phyloP scores from a whole-genome alignment of 805 yeast genomes.

The Ogataea kodamae region DNA sequence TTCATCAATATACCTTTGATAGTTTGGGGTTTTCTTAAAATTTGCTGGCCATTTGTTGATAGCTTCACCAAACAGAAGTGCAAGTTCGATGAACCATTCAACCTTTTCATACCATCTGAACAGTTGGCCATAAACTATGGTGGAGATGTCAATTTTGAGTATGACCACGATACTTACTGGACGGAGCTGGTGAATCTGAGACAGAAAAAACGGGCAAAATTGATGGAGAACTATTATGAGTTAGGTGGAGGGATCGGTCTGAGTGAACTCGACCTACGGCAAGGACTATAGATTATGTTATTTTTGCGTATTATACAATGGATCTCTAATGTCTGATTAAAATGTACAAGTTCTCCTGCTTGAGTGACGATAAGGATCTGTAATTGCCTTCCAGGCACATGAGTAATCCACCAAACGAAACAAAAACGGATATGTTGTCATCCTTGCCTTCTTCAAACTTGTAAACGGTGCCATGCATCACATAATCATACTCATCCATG shows the following conservation, averaged over 20 bases:
- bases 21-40: constrained; percentile 88
- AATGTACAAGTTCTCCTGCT: constrained; percentile 91
- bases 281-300: constrained; percentile 18
- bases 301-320: constrained; percentile 9
- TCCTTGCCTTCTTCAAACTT: constrained; percentile 82
- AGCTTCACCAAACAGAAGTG: constrained; percentile 92
- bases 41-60: constrained; percentile 94
- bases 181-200: constrained; percentile 60
- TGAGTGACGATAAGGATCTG: constrained; percentile 80
- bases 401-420: constrained; percentile 92
- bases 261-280: constrained; percentile 77
- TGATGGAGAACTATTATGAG: constrained; percentile 62
- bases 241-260: constrained; percentile 76
- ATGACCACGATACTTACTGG: constrained; percentile 83
- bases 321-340: constrained; percentile 60
- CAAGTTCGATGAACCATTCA: constrained; percentile 87
- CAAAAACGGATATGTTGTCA: constrained; percentile 79
- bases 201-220: constrained; percentile 50
- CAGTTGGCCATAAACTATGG: constrained; percentile 84
- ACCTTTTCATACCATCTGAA: constrained; percentile 70
- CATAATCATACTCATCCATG: constrained; percentile 97
- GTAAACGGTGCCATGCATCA: constrained; percentile 96
- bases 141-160: constrained; percentile 80
- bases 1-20: constrained; percentile 92
- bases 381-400: constrained; percentile 94